These are phyloP conservation scores for Neonectria coccinea DNA, from an alignment of 2,329 filamentous ascomycete genomes.

Conservation along the genomic window DNA sequence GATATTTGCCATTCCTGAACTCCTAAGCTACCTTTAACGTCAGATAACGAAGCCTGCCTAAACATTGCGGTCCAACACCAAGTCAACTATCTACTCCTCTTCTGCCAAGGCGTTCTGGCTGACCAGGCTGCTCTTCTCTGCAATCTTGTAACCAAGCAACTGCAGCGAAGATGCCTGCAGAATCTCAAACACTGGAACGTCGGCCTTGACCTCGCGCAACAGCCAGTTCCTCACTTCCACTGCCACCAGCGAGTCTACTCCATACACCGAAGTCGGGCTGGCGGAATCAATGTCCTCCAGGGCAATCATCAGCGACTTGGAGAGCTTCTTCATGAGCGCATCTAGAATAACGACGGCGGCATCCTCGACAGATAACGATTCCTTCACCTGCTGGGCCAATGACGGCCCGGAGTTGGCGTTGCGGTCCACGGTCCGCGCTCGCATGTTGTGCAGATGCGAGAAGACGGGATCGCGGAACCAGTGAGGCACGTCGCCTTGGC, in stretches of 20 bases:
- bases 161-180: slow-evolving; percentile 12
- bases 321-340: slow-evolving; percentile 17
- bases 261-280: slow-evolving; percentile 11
- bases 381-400: slow-evolving; percentile 15
- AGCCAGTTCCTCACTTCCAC: slow-evolving; percentile 20
- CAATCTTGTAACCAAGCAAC: slow-evolving; percentile 17
- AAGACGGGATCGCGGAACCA: slow-evolving; percentile 23
- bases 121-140: slow-evolving; percentile 15
- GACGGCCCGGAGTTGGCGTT: slow-evolving; percentile 10
- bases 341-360: neutral
- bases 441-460: slow-evolving; percentile 20
- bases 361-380: slow-evolving; percentile 9
- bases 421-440: slow-evolving; percentile 9
- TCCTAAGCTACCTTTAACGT: too few relatives aligned
- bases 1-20: too few relatives aligned
- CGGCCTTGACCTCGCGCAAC: slow-evolving; percentile 16
- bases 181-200: slow-evolving; percentile 20
- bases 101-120: slow-evolving; percentile 11
- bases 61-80: too few relatives aligned
- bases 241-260: slow-evolving; percentile 19
- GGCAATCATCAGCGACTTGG: slow-evolving; percentile 21
- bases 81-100: neutral
- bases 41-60: neutral
- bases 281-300: slow-evolving; percentile 15
- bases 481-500: slow-evolving; percentile 17